These are phyloP conservation scores for Tilletiaria anomala DNA, from an alignment of 1,284 basidiomycete species.

Conservation along the genomic window DNA sequence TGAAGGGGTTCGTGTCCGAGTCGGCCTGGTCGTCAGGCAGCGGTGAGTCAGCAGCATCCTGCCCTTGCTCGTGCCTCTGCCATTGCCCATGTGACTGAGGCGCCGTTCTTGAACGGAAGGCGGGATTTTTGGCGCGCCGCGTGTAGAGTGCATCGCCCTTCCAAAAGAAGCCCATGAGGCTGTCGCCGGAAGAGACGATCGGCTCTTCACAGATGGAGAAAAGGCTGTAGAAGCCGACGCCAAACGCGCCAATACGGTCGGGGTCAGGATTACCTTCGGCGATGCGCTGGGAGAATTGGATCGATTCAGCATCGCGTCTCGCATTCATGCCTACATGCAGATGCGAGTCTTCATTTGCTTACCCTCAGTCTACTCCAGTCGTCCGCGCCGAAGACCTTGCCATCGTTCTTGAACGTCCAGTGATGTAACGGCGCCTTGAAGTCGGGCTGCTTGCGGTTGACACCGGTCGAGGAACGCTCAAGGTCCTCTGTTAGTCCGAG, in stretches of 20 bases:
- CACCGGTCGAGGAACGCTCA: too few species aligned
- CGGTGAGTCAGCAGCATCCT: background rate
- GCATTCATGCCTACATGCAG: background rate
- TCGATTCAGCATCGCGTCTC: background rate
- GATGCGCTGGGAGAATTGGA: conserved; percentile 13
- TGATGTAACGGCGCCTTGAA: conserved; percentile 39
- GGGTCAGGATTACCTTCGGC: conserved; percentile 47
- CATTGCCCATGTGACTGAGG: conserved; percentile 9
- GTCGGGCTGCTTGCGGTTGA: conserved; percentile 23
- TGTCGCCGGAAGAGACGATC: conserved; percentile 71
- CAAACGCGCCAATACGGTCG: conserved; percentile 44
- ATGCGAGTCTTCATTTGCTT: conserved; percentile 4
- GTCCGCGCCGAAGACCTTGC: conserved; percentile 41
- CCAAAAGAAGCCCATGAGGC: conserved; percentile 89
- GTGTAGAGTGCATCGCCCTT: conserved; percentile 44
- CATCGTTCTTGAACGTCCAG: conserved; percentile 66
- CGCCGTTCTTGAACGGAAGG: conserved; percentile 7
- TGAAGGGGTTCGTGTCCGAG: background rate
- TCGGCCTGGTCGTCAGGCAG: conserved; percentile 1
- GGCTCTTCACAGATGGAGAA: conserved; percentile 58
- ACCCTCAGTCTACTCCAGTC: conserved; percentile 37
- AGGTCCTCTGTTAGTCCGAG: too few species aligned
- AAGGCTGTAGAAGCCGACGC: conserved; percentile 46
- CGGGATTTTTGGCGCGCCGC: conserved; percentile 10
- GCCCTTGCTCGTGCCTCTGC: conserved; percentile 5